phyloP scores from a whole-genome alignment of 2,329 filamentous ascomycete genomes.

The Emergomyces orientalis region DNA sequence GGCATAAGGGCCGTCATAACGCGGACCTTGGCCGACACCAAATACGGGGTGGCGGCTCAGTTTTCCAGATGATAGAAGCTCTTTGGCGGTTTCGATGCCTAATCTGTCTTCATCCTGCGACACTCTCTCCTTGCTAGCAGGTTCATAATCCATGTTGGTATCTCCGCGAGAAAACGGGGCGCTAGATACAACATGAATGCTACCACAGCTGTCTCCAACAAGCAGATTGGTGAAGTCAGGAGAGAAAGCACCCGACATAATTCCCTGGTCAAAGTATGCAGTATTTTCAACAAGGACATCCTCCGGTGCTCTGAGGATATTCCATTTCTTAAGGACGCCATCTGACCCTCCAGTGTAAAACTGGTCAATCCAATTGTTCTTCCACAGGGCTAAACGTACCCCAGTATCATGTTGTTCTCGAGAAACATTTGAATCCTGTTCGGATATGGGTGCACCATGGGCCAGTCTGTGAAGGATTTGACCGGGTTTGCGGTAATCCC shows the following conservation, averaged over 20 bases:
- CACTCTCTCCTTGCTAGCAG: constrained; percentile 4
- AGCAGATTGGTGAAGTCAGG: constrained; percentile 47
- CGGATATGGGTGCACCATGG: constrained; percentile 44
- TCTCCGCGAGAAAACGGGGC: constrained; percentile 20
- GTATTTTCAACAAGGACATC: constrained; percentile 46
- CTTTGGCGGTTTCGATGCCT: constrained; percentile 21
- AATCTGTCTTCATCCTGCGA: background rate
- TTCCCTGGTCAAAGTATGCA: constrained; percentile 41
- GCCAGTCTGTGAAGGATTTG: constrained; percentile 40
- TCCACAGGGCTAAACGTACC: constrained; percentile 49
- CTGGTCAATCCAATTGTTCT: constrained; percentile 39
- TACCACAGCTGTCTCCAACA: constrained; percentile 49
- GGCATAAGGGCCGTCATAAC: constrained; percentile 35
- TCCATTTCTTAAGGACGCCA: constrained; percentile 51
- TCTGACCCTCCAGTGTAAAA: constrained; percentile 54
- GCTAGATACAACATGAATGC: constrained; percentile 43
- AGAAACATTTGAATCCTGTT: constrained; percentile 30
- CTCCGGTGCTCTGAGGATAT: constrained; percentile 44
- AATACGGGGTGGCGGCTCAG: constrained; percentile 28
- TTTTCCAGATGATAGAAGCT: constrained; percentile 27
- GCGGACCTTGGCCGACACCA: constrained; percentile 33
- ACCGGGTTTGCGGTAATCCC: constrained; percentile 45
- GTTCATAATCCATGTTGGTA: constrained; percentile 21
- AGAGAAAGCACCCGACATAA: constrained; percentile 51
- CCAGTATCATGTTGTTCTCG: constrained; percentile 49